These are phyloP conservation scores for Diutina pseudorugosa DNA, from an alignment of 1,139 yeast species.

Conservation along the genomic window DNA sequence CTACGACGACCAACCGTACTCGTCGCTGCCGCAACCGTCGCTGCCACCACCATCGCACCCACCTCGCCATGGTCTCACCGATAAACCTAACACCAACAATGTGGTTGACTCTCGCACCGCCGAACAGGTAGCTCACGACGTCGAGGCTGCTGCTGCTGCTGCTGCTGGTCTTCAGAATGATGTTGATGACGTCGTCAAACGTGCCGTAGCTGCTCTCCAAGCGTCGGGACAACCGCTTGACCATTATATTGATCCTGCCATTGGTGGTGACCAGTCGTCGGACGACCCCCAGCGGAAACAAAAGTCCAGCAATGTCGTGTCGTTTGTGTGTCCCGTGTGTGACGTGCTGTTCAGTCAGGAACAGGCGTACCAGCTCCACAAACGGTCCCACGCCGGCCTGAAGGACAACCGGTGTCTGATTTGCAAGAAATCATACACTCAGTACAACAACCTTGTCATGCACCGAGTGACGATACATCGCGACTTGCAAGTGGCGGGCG, in stretches of 20 bases:
- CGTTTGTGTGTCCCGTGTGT: conserved; percentile 3
- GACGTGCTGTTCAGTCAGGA: not conserved
- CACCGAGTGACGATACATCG: conserved; percentile 9
- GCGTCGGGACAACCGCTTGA: not conserved
- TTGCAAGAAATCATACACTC: conserved; percentile 10
- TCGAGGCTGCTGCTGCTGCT: not conserved
- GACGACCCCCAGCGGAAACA: not conserved
- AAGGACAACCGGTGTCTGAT: conserved; percentile 8
- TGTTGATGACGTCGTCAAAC: not conserved
- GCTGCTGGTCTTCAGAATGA: not conserved
- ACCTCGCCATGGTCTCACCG: not conserved
- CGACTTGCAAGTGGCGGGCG: conserved; percentile 7
- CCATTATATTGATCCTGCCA: not conserved
- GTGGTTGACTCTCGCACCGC: not conserved
- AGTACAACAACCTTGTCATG: conserved; percentile 8
- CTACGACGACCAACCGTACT: not conserved
- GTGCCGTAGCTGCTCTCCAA: conserved; percentile 3
- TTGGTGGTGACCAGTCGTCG: not conserved
- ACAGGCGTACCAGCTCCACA: not conserved
- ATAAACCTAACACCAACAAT: not conserved
- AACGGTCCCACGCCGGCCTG: conserved; percentile 6
- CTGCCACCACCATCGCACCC: no score
- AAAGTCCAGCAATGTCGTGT: no score
- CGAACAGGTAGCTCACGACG: not conserved
- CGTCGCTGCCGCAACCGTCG: not conserved